A percentile compares a stretch with the other conserved stretches of the same genome.
phyloP scores from a whole-genome alignment of 2,329 filamentous ascomycete genomes.

The Colletotrichum sojae region DNA sequence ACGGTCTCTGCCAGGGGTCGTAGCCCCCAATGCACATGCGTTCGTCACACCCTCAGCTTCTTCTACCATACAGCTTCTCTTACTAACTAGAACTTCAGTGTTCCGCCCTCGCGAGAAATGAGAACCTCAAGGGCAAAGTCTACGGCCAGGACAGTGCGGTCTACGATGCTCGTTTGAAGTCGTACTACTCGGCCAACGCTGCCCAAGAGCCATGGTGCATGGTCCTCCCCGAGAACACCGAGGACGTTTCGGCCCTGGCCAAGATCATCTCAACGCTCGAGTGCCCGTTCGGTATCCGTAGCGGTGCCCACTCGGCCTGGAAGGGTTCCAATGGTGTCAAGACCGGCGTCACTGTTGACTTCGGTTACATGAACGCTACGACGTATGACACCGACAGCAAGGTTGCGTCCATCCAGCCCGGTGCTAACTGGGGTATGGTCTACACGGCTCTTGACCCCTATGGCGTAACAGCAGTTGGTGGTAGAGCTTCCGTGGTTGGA shows the following conservation, averaged over 20 bases:
- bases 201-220: constrained; percentile 34
- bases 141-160: constrained; percentile 8
- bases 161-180: constrained; percentile 24
- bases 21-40: constrained; percentile 25
- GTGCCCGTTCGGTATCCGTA: constrained; percentile 29
- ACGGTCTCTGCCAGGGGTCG: constrained; percentile 10
- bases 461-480: constrained; percentile 43
- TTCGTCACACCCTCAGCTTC: neutral
- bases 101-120: constrained; percentile 41
- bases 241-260: constrained; percentile 42
- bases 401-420: constrained; percentile 49
- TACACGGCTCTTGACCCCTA: constrained; percentile 43
- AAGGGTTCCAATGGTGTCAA: constrained; percentile 28
- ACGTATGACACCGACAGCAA: constrained; percentile 47
- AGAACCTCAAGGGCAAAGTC: constrained; percentile 40
- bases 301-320: constrained; percentile 33
- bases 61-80: no score
- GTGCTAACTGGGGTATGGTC: constrained; percentile 44
- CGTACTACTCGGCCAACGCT: constrained; percentile 37
- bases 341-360: constrained; percentile 34
- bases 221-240: constrained; percentile 21
- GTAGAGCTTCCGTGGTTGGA: constrained; percentile 44
- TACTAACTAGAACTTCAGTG: constrained; percentile 42
- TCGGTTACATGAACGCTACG: constrained; percentile 48
- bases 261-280: constrained; percentile 39